Conservation (phyloP, 2,329 filamentous ascomycete species). For the Diplodia seriata region DNA sequence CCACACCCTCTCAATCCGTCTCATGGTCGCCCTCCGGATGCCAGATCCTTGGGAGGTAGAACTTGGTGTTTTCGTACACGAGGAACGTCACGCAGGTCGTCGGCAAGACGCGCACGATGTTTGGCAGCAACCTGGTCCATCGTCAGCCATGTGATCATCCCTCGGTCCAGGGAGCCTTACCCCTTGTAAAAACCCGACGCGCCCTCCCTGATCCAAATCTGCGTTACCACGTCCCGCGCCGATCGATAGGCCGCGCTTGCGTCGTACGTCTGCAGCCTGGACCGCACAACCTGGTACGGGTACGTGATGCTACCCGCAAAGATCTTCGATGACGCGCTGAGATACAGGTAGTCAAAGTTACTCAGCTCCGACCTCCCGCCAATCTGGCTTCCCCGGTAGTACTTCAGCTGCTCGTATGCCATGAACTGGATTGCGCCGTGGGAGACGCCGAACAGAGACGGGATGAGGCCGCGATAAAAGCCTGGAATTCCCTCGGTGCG, state of each 20-base stretch:
- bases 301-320: constrained; percentile 91
- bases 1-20: constrained; percentile 7
- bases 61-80: constrained; percentile 93
- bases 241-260: constrained; percentile 76
- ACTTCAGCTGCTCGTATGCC: constrained; percentile 82
- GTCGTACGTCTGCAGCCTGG: constrained; percentile 87
- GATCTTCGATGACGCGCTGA: constrained; percentile 83
- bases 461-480: constrained; percentile 86
- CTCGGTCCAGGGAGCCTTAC: constrained; percentile 38
- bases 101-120: constrained; percentile 87
- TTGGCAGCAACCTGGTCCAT: constrained; percentile 70
- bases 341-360: constrained; percentile 78
- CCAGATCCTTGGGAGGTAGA: constrained; percentile 63
- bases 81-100: constrained; percentile 96
- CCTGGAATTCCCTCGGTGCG: constrained; percentile 75
- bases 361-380: constrained; percentile 55
- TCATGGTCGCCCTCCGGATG: constrained; percentile 26
- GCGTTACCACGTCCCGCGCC: constrained; percentile 72
- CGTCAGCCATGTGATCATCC: constrained; percentile 17
- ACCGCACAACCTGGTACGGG: constrained; percentile 91
- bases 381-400: constrained; percentile 59
- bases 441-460: constrained; percentile 83
- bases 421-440: constrained; percentile 97
- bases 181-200: constrained; percentile 88
- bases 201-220: constrained; percentile 82